Evolutionary conservation across 495 filamentous ascomycete species (phyloP).

Genomic region (Neurospora tetrasperma): DNA sequence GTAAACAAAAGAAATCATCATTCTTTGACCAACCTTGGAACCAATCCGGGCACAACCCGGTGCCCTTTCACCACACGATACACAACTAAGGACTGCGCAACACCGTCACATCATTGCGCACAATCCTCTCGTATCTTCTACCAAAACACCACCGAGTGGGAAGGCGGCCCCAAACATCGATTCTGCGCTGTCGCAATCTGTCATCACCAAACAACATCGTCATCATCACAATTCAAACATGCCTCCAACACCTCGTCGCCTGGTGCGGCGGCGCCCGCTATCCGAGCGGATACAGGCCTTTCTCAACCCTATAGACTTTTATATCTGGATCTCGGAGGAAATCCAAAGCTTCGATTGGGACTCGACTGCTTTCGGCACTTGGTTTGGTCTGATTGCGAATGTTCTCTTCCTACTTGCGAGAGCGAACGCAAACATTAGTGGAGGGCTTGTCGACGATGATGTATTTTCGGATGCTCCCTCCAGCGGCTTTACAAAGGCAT

Average conservation of each 20-base stretch:
- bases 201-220: not conserved
- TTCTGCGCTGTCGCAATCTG: not conserved
- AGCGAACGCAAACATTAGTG: slow-evolving; percentile 48
- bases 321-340: slow-evolving; percentile 82
- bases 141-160: not conserved
- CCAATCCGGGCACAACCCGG: not conserved
- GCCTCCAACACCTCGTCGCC: slow-evolving; percentile 35
- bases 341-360: slow-evolving; percentile 85
- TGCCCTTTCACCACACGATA: not conserved
- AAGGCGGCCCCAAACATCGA: not conserved
- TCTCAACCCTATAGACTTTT: slow-evolving; percentile 79
- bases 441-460: slow-evolving; percentile 46
- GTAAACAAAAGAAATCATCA: not conserved
- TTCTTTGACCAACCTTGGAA: not conserved
- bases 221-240: slow-evolving; percentile 1
- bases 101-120: not conserved
- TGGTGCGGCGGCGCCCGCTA: slow-evolving; percentile 71
- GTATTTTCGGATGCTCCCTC: slow-evolving; percentile 66
- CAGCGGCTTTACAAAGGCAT: slow-evolving; percentile 58
- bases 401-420: slow-evolving; percentile 70
- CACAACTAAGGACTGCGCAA: not conserved
- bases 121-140: not conserved
- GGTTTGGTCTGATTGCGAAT: slow-evolving; percentile 67
- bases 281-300: slow-evolving; percentile 63
- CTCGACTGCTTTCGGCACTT: slow-evolving; percentile 62